Percentiles rank a stretch among this genome's conserved stretches.
phyloP scores from a whole-genome alignment of 352 stramenopile genomes.

The Phytopythium helicoides region DNA sequence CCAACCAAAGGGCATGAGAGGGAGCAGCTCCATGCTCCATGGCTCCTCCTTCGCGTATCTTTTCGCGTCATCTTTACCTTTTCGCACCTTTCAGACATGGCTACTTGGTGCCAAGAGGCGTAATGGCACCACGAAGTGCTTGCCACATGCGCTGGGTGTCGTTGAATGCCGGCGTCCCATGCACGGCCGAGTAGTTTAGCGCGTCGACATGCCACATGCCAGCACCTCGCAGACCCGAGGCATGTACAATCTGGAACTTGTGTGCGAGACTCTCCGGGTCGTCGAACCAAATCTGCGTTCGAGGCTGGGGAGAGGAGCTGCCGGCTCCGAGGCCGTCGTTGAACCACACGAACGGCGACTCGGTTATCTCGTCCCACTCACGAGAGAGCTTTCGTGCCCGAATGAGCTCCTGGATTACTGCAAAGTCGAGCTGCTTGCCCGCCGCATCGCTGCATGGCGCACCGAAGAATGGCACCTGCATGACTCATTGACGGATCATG shows the following conservation, averaged over 20 bases:
- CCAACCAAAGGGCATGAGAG: too few species aligned
- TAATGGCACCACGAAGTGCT: constrained; percentile 34
- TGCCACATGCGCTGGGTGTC: constrained; percentile 59
- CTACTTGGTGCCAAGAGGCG: too few species aligned
- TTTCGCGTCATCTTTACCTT: too few species aligned
- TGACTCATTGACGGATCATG: neutral
- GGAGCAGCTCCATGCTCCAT: too few species aligned
- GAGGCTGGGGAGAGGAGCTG: constrained; percentile 3
- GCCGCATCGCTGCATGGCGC: constrained; percentile 78
- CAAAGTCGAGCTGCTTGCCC: constrained; percentile 60
- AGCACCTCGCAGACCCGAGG: constrained; percentile 50
- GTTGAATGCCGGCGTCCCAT: constrained; percentile 10
- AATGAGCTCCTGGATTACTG: constrained; percentile 40
- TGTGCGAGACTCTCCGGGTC: constrained; percentile 47
- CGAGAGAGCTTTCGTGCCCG: constrained; percentile 17
- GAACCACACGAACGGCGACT: constrained; percentile 51
- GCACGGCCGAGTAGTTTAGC: constrained; percentile 46
- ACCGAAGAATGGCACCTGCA: constrained; percentile 55
- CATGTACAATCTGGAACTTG: constrained; percentile 56
- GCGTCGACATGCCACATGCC: constrained; percentile 86
- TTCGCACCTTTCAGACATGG: too few species aligned
- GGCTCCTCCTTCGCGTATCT: too few species aligned
- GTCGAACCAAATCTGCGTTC: constrained; percentile 74
- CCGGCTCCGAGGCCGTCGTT: constrained; percentile 6
- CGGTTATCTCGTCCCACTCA: constrained; percentile 52